Evolutionary conservation across 805 yeast genomes (phyloP), one percentile per base, ranked within the genome.

Genomic region (Pichia nanzhaoensis): DNA sequence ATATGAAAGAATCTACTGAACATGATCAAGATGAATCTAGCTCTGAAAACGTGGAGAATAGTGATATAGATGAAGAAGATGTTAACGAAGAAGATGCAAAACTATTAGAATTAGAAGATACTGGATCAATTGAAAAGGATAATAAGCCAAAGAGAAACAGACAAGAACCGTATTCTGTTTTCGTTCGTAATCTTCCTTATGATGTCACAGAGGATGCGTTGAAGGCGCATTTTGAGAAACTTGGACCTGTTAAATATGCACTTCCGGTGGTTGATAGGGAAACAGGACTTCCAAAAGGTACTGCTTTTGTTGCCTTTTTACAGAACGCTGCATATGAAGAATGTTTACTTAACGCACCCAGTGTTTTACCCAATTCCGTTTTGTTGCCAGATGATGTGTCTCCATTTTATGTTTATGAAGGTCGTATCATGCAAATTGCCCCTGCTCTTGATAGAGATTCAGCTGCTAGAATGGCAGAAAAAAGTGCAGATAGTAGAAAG

Each of bases 151-250:
- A 69, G 46, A 60, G 63, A 36, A 84, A 85, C 63, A 82, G 69
- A 60, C 82, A 78, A 60, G 93, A 84, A 54, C 70, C 75, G 5
- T 84, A 58, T 51, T 82, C 95, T 5, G 65, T 93, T 20, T 93
- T 93, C 60, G 86, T 93, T 10, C 79, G 99, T 59, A 93, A 93
- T 58, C 78, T 93, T 31, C 98, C 99, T 1, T 93, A 91, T 59
- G 96, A 88, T 64, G 95, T 96, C 4, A 88, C 95, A 31, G 75
- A 75, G 39, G 97, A 90, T 45, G 64, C 82, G 1, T 70, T 93
- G 34, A 73, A 70, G 39, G 87, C 80, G 42, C 98, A 91, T 61
- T 93, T 93, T 57, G 64, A 67, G 47, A 75, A 78, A 54, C 89
- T 93, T 61, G 99, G 99, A 12, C 75, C 84, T 6, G 88, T 93